phyloP scores from a whole-genome alignment of 2,329 filamentous ascomycete genomes.

The Lithohypha guttulata region DNA sequence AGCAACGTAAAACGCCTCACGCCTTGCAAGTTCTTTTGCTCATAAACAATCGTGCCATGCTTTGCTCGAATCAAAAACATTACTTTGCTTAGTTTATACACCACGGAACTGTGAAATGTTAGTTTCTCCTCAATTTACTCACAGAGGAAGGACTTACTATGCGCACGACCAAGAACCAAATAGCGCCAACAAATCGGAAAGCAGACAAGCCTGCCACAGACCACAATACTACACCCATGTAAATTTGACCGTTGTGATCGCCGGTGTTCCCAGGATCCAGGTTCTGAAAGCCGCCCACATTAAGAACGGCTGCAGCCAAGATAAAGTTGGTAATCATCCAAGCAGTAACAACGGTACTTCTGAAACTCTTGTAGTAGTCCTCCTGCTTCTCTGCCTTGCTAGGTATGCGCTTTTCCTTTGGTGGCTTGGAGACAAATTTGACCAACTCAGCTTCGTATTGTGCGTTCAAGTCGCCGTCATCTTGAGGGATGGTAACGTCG shows the following conservation, averaged over 20 bases:
- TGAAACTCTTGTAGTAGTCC: constrained; percentile 96
- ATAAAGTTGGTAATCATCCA: constrained; percentile 98
- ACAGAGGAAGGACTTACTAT: constrained; percentile 53
- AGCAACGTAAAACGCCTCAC: too few relatives aligned
- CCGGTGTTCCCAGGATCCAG: constrained; percentile 39
- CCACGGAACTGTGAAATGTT: constrained; percentile 39
- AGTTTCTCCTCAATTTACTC: constrained; percentile 16
- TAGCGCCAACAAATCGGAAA: constrained; percentile 77
- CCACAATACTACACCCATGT: constrained; percentile 80
- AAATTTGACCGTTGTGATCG: constrained; percentile 56
- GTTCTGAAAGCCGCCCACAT: constrained; percentile 68
- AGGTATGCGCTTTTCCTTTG: constrained; percentile 47
- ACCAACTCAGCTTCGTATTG: constrained; percentile 81
- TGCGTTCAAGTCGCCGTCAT: constrained; percentile 88
- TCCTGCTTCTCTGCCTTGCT: constrained; percentile 70
- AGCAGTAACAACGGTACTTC: constrained; percentile 77
- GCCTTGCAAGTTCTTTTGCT: too few relatives aligned
- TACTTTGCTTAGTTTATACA: constrained; percentile 24
- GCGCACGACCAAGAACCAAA: constrained; percentile 85
- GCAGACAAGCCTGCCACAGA: constrained; percentile 72
- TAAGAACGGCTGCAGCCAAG: constrained; percentile 74
- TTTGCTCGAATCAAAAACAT: not conserved
- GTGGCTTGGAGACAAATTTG: constrained; percentile 63
- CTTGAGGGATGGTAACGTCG: constrained; percentile 72
- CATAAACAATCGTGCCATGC: too few relatives aligned